A percentile compares a stretch with the other conserved stretches of the same genome.
phyloP scores from a whole-genome alignment of 495 filamentous ascomycete genomes.

The Xylaria scruposa region DNA sequence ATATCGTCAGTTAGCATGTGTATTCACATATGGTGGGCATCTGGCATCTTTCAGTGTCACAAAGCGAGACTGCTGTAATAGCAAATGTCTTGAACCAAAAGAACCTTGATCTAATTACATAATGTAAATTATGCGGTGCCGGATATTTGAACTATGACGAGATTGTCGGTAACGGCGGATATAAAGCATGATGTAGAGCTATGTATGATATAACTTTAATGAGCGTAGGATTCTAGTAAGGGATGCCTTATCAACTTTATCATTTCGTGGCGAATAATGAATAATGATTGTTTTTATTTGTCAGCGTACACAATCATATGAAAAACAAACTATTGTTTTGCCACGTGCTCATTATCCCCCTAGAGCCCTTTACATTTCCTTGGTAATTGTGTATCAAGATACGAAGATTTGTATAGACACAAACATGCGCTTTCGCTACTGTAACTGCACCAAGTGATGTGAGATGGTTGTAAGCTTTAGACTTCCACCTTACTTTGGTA shows the following conservation, averaged over 20 bases:
- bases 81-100: neutral
- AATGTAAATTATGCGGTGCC: neutral
- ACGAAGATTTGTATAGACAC: neutral
- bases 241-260: neutral
- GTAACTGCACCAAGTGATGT: neutral
- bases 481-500: neutral
- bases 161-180: neutral
- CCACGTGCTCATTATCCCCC: neutral
- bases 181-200: neutral
- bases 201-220: constrained; percentile 10
- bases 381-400: neutral
- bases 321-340: neutral
- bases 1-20: neutral
- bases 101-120: neutral
- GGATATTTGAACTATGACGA: neutral
- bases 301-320: neutral
- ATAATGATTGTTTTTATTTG: neutral
- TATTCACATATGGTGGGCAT: neutral
- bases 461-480: neutral
- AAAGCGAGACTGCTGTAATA: neutral
- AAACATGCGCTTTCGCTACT: neutral
- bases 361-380: neutral
- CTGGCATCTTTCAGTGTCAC: neutral
- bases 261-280: neutral
- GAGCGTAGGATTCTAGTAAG: neutral